Base-by-base conservation (phyloP, 441 rosid genomes). In the Capsella rubella region DNA sequence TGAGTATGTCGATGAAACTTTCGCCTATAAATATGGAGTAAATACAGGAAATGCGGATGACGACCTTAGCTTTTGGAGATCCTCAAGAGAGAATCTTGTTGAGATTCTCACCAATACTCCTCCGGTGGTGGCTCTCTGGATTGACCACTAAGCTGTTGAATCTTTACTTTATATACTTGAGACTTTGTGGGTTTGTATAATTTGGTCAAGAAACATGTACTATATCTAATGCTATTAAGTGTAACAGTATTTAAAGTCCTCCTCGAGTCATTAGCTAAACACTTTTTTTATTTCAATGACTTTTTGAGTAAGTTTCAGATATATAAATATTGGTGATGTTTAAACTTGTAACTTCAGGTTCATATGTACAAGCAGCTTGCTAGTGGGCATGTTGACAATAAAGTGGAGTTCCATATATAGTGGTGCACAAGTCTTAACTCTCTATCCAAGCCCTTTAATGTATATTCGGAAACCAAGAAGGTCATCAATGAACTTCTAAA, bases 11-110 rank as follows among this genome's bases (percentile, higher is more conserved):
- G 9, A 1, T 32, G 15, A 4, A 46, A 69, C 57, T 4, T 47
- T 3, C 57, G 3, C 15, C 27, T 69, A 47, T 11, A 69, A 58
- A 25, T 69, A 58, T 69, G 58, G 12, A 13, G 49, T 47, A 1
- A 8, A 46, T 2, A 43, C 73, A 40, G 31, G 9, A 54, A 28
- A 1, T 2, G 52, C 0, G 6, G 72, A 29, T 15, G 62, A 40
- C n/a, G 18, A 11, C 16, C 9, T 3, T 18, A 13, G 1, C 3
- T 34, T 1, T 49, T 70, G 18, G 67, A 70, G 28, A 51, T 35
- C 3, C 29, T 47, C 58, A 6, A 16, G 57, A 25, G 50, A 47
- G 28, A 21, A 16, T 7, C 13, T 2, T 34, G 16, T 43, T 16
- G 7, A 5, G 1, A 43, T 43, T 5, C 7, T 43, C 49, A 14